These are phyloP conservation scores for Alternaria panax DNA, from an alignment of 2,329 filamentous ascomycete genomes.

Conservation along the genomic window DNA sequence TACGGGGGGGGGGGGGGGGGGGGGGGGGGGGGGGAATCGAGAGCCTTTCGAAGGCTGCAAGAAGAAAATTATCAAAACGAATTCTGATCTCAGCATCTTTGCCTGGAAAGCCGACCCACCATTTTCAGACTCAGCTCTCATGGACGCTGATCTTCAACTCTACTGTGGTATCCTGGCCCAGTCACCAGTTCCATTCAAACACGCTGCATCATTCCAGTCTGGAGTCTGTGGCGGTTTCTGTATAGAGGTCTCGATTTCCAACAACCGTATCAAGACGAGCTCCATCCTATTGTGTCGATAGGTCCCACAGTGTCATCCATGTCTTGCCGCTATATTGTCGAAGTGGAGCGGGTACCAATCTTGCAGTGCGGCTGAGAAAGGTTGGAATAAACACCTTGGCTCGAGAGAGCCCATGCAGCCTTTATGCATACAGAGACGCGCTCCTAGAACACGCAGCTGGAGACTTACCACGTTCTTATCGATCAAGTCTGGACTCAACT, in stretches of 20 bases:
- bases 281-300: background rate
- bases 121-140: background rate
- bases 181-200: background rate
- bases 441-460: background rate
- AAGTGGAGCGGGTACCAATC: background rate
- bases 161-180: background rate
- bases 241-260: background rate
- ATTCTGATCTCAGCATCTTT: background rate
- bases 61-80: background rate
- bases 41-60: background rate
- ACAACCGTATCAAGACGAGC: background rate
- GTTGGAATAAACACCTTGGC: background rate
- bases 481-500: background rate
- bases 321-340: slow-evolving; percentile 2
- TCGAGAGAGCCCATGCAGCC: background rate
- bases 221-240: background rate
- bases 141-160: slow-evolving; percentile 4
- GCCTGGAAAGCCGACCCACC: background rate
- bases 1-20: background rate
- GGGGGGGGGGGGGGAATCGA: no score
- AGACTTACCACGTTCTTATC: background rate
- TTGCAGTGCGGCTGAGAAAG: background rate
- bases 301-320: background rate
- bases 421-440: background rate
- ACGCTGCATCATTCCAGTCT: background rate